phyloP scores from a whole-genome alignment of 352 stramenopile genomes.

The Blastocystis sp. region DNA sequence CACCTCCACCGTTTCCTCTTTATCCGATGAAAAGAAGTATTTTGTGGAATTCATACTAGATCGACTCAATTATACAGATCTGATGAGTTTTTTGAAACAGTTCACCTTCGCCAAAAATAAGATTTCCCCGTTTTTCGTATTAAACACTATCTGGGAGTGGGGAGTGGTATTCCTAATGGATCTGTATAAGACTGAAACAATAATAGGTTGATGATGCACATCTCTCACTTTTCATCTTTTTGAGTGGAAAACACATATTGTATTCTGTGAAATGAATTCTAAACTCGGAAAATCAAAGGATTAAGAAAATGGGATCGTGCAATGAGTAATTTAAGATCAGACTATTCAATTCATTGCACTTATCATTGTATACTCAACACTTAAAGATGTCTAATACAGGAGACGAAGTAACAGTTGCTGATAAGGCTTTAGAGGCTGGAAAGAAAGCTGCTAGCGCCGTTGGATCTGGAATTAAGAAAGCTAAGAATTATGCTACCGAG shows the following conservation, averaged over 20 bases:
- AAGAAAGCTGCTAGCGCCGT: constrained; percentile 54
- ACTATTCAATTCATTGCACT: background rate
- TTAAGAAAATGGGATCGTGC: background rate
- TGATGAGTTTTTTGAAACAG: background rate
- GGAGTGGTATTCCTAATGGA: no score
- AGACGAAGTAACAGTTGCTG: constrained; percentile 28
- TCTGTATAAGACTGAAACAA: no score
- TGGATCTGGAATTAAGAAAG: constrained; percentile 33
- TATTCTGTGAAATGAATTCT: background rate
- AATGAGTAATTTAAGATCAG: constrained; percentile 2
- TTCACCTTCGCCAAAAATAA: background rate
- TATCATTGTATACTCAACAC: background rate
- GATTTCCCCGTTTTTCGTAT: background rate
- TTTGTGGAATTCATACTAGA: background rate
- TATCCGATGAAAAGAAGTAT: background rate
- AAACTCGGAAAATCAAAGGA: background rate
- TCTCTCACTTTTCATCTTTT: background rate
- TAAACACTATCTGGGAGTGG: no score
- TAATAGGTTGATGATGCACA: background rate
- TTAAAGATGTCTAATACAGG: constrained; percentile 22
- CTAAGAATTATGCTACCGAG: constrained; percentile 21
- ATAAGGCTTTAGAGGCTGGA: constrained; percentile 57
- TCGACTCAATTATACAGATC: background rate
- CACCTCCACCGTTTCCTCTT: constrained; percentile 38
- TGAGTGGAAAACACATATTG: background rate